Evolutionary conservation across 345 rosid species (phyloP), one percentile per base, ranked within the genome.

Genomic region (Citrus medica): DNA sequence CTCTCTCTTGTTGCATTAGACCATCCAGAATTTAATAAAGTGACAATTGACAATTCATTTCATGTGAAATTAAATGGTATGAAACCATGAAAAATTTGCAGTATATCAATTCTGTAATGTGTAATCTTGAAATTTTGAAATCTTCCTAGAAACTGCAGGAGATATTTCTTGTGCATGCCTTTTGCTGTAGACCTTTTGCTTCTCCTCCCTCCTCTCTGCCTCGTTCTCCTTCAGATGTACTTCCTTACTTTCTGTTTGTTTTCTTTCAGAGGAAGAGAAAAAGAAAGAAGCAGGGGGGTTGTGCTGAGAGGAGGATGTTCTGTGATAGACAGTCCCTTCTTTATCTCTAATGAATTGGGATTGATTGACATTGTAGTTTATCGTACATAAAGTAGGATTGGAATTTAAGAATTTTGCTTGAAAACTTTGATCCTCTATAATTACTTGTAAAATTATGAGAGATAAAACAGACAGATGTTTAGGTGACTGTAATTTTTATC

Each of bases 1-100:
- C 25, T 67, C 53, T 19, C 27, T 74, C 70, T 79, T 7, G 16
- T 42, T 67, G 58, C 79, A 35, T 51, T 75, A 69, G 71, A 66
- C 25, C 56, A 62, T 69, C 21, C 60, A 69, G 78, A 67, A 53
- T 30, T 30, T 25, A 24, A 69, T 24, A 42, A 13, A 69, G 32
- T 27, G 22, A 79, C 67, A 30, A 73, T n/a, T 67, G 48, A 40
- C n/a, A 17, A 67, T 38, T n/a, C 30, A n/a, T 25, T 48, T 69
- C 22, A 6, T 17, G 69, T 32, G 46, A 40, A 42, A 68, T 7
- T 40, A 68, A 42, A 16, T 40, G 72, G 5, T 6, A n/a, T 24
- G 56, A 3, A 68, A 68, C 35, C 35, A 69, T 24, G 73, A 69
- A 69, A 69, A 65, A 21, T 2, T 5, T 72, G 51, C 46, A 22